Percentiles rank a stretch among this genome's conserved stretches.
Conservation (phyloP, 2,329 filamentous ascomycete genomes). For the Penicillium olsonii region DNA sequence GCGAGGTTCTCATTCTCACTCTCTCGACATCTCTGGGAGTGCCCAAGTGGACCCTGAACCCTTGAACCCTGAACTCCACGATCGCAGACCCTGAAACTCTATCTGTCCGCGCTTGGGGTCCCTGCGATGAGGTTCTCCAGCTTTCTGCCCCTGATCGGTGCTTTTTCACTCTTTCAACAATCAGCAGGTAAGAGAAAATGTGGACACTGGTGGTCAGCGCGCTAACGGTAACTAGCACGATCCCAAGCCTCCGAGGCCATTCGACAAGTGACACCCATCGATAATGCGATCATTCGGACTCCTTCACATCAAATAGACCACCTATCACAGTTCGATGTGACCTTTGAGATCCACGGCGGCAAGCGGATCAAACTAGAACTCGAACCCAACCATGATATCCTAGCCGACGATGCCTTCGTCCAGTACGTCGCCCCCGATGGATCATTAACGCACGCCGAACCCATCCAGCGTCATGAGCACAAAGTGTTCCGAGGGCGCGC, state of each 20-base stretch:
- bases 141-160: constrained; percentile 19
- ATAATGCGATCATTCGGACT: constrained; percentile 75
- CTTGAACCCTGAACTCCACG: constrained; percentile 8
- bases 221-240: constrained; percentile 54
- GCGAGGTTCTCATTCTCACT: not conserved
- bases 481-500: constrained; percentile 81
- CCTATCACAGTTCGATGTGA: constrained; percentile 79
- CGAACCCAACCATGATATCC: constrained; percentile 87
- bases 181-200: constrained; percentile 15
- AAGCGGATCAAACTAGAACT: constrained; percentile 76
- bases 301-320: constrained; percentile 77
- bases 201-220: too few species aligned
- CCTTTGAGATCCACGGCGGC: constrained; percentile 70
- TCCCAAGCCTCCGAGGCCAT: constrained; percentile 77
- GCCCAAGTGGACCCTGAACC: constrained; percentile 10
- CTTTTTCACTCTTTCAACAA: constrained; percentile 17
- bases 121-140: constrained; percentile 22
- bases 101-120: constrained; percentile 1
- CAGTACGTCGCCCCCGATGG: constrained; percentile 74
- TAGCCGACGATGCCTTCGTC: constrained; percentile 74
- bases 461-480: constrained; percentile 71
- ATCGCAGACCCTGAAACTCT: constrained; percentile 18
- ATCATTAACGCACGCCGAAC: constrained; percentile 64
- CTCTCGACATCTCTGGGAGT: too few species aligned
- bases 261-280: constrained; percentile 69